Conservation (phyloP, 345 rosid genomes). For the Carallia pectinifolia region DNA sequence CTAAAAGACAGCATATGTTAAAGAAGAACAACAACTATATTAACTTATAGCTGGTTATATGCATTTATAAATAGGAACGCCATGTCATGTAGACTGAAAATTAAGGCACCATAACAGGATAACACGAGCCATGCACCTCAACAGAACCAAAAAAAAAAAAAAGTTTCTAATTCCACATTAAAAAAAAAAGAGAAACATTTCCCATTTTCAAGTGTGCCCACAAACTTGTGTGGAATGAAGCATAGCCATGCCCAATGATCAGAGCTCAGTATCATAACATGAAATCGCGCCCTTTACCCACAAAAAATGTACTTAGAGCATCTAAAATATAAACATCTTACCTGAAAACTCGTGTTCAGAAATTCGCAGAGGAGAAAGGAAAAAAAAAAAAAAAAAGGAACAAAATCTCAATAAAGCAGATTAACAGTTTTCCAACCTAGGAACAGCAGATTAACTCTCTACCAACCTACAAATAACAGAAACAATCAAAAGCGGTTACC, state of each 20-base stretch:
- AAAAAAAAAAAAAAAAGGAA: too few species aligned
- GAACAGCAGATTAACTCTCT: background rate
- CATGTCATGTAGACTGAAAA: constrained; percentile 1
- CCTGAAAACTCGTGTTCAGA: too few species aligned
- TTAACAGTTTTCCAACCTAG: too few species aligned
- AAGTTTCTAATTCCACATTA: background rate
- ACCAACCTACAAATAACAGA: background rate
- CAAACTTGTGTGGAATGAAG: too few species aligned
- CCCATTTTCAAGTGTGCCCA: too few species aligned
- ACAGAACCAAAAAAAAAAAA: background rate
- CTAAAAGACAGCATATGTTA: constrained; percentile 30
- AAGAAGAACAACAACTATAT: background rate
- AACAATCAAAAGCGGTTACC: constrained; percentile 35
- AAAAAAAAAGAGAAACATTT: too few species aligned
- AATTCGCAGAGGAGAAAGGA: too few species aligned
- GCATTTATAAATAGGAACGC: background rate
- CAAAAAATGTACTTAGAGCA: too few species aligned
- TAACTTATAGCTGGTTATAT: background rate
- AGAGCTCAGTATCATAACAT: too few species aligned
- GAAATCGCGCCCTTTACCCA: too few species aligned
- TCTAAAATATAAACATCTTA: too few species aligned
- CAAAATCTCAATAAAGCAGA: background rate
- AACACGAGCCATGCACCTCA: background rate
- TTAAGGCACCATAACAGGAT: background rate
- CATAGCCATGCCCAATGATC: too few species aligned